Base-by-base conservation (phyloP, 768 basidiomycete species). In the Flagelloscypha sp. region DNA sequence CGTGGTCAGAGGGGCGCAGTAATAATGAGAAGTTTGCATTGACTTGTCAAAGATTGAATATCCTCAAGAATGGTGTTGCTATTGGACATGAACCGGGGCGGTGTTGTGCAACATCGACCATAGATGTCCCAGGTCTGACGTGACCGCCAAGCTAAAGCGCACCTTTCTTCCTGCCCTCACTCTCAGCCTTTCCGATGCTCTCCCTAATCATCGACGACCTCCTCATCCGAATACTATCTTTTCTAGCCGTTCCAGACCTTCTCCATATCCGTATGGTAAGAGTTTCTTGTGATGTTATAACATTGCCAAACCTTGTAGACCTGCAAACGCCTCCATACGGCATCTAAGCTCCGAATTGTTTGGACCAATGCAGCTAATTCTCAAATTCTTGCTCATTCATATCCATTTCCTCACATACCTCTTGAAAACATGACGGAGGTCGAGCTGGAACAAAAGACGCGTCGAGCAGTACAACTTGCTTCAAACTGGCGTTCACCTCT, bases 341-440 rank as follows among this genome's bases (percentile, higher is more conserved):
- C 77, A n/a, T 69, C 73, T 1, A 53, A 49, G 5, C 57, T 71
- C 17, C 70, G 66, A 30, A 62, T 70, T 37, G 65, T 81, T 9
- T 83, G 80, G 80, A 62, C 60, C 11, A 66, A 66, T 28, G 70
- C 66, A 12, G 72, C 66, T 45, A 46, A 43, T 12, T 51, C 38
- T 30, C 61, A 70, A 29, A 62, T 81, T 32, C 49, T 74, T 3
- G 37, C 46, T 6, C 53, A 52, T 16, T 67, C 68, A 0, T 70
- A 67, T 37, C 78, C 80, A 0, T 81, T 78, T 41, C 63, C 71
- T 1, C 44, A 51, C 5, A 39, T 46, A 13, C 39, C 57, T 4
- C 36, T 72, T n/a, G 51, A 55, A 7, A 46, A 51, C 1, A 52
- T 73, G 33, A 49, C 64, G 4, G 52, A 57, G 5, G 36, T 49